Conservation (phyloP, 2,329 filamentous ascomycete species). For the Graphilbum fragrans region DNA sequence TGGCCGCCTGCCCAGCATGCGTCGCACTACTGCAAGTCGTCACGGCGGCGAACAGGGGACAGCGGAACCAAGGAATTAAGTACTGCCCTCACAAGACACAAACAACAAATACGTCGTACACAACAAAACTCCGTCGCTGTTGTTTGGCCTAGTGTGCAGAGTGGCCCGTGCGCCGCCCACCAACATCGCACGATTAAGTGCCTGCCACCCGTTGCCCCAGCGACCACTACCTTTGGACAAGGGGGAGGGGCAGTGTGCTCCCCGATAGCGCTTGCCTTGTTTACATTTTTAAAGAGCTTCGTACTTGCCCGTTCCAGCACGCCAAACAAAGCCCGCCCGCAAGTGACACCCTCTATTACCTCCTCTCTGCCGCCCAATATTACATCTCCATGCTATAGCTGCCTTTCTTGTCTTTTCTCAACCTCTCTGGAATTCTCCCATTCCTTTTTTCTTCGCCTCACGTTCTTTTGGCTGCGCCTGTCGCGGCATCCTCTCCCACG, state of each 20-base stretch:
- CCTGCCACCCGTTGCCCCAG: slow-evolving; percentile 7
- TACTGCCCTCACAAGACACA: too few relatives aligned
- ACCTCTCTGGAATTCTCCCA: background rate
- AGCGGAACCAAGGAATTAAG: too few relatives aligned
- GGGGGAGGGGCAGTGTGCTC: slow-evolving; percentile 4
- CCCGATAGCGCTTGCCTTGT: slow-evolving; percentile 10
- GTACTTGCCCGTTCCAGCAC: slow-evolving; percentile 8
- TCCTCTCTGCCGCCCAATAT: background rate
- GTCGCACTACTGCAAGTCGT: too few relatives aligned
- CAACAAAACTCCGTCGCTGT: too few relatives aligned
- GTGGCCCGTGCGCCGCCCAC: slow-evolving; percentile 2
- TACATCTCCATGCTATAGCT: background rate
- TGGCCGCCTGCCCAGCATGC: too few relatives aligned
- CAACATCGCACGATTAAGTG: slow-evolving; percentile 2
- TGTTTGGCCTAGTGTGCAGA: too few relatives aligned
- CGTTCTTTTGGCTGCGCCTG: background rate
- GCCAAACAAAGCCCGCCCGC: background rate
- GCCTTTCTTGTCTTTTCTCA: background rate
- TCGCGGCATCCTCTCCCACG: background rate
- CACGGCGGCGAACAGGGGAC: too few relatives aligned
- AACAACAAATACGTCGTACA: too few relatives aligned
- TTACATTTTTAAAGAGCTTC: slow-evolving; percentile 11
- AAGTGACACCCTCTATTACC: background rate
- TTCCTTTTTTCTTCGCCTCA: background rate
- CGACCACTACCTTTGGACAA: slow-evolving; percentile 2